Evolutionary conservation across 163 green algal genomes (phyloP).

Genomic region (Trebouxia gelatinosa): DNA sequence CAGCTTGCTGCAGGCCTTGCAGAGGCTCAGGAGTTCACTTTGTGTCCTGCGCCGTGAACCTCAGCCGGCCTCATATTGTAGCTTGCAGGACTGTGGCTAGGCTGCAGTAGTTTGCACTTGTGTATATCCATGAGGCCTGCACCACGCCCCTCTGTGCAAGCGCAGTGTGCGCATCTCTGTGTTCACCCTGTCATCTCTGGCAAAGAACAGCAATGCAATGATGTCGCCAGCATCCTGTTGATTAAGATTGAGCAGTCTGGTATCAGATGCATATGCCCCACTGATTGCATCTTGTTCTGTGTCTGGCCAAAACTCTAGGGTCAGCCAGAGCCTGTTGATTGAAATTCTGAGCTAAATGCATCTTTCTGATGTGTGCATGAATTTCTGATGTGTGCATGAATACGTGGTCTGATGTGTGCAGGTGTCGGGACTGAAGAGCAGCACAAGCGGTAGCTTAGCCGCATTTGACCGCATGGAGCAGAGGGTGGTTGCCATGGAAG

Average conservation of each 20-base stretch:
- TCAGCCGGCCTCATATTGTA: too few relatives aligned
- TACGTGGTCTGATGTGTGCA: background rate
- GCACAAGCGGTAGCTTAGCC: background rate
- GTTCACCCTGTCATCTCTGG: too few relatives aligned
- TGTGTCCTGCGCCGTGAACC: background rate
- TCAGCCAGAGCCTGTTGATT: background rate
- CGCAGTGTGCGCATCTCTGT: too few relatives aligned
- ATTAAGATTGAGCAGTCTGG: background rate
- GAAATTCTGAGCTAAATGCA: background rate
- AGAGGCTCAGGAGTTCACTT: background rate
- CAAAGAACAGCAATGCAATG: too few relatives aligned
- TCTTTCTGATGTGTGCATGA: background rate
- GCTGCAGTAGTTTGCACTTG: too few relatives aligned
- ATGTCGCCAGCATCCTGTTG: too few relatives aligned
- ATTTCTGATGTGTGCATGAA: background rate
- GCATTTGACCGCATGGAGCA: constrained; percentile 25
- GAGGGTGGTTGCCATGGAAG: constrained; percentile 33
- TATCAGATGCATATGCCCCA: background rate
- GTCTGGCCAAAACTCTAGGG: background rate
- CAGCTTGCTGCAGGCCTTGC: background rate
- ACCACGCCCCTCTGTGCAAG: too few relatives aligned
- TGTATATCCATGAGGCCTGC: too few relatives aligned
- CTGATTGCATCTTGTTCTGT: background rate
- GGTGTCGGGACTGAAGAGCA: background rate
- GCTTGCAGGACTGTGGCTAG: too few relatives aligned